These are phyloP conservation scores for Hygrocybe punicea DNA, from an alignment of 768 basidiomycete genomes.

Conservation along the genomic window DNA sequence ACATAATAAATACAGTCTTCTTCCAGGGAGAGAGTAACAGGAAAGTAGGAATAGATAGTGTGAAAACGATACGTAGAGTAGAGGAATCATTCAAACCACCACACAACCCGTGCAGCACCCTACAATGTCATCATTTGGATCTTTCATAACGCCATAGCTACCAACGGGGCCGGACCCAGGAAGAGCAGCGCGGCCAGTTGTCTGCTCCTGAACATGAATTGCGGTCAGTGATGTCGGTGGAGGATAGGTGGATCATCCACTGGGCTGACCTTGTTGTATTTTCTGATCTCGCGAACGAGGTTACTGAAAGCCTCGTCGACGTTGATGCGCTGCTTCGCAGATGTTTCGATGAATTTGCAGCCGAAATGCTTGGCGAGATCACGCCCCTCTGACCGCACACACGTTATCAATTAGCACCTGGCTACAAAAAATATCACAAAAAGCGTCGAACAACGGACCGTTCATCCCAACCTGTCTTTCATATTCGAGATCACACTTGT, in stretches of 20 bases:
- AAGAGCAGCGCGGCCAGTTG: not conserved
- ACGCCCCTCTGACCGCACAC: slow-evolving; percentile 72
- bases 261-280: slow-evolving; percentile 77
- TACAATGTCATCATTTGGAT: not conserved
- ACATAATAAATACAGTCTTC: too few species aligned
- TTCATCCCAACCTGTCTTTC: slow-evolving; percentile 96
- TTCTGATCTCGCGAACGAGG: slow-evolving; percentile 89
- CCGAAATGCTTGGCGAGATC: slow-evolving; percentile 94
- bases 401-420: not conserved
- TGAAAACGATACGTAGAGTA: slow-evolving; percentile 14
- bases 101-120: slow-evolving; percentile 8
- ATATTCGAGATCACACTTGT: slow-evolving; percentile 94
- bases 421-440: not conserved
- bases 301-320: slow-evolving; percentile 94
- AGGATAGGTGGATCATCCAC: not conserved
- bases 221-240: not conserved
- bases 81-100: slow-evolving; percentile 41
- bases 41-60: slow-evolving; percentile 11
- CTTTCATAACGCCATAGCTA: not conserved
- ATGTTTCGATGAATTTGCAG: slow-evolving; percentile 94
- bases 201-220: not conserved
- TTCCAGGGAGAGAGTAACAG: slow-evolving; percentile 7
- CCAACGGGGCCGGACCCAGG: not conserved
- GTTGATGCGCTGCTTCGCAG: slow-evolving; percentile 94
- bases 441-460: slow-evolving; percentile 44